These are phyloP conservation scores for Chalciporus piperatus DNA, from an alignment of 768 basidiomycete genomes.

Conservation along the genomic window DNA sequence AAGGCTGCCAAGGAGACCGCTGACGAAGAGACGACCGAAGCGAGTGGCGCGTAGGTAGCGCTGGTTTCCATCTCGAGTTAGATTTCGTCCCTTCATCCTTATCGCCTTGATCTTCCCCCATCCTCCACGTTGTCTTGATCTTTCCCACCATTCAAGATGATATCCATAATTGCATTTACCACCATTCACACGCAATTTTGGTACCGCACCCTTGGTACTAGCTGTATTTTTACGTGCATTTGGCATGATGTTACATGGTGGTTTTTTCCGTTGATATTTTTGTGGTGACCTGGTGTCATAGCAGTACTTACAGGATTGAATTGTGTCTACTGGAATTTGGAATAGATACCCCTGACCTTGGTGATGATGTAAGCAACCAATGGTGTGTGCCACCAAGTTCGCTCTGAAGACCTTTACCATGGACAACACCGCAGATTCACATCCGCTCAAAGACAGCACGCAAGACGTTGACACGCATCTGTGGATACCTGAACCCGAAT, in stretches of 20 bases:
- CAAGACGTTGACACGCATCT: constrained; percentile 20
- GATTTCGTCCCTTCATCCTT: neutral
- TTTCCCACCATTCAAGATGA: neutral
- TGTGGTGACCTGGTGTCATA: neutral
- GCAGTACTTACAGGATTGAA: neutral
- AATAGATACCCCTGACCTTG: neutral
- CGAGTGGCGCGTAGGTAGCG: constrained; percentile 5
- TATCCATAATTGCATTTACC: neutral
- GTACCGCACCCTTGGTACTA: neutral
- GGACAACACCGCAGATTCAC: constrained; percentile 4
- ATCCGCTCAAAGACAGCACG: neutral
- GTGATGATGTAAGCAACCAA: neutral
- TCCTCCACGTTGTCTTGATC: neutral
- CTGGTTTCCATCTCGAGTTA: neutral
- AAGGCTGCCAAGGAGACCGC: constrained; percentile 6
- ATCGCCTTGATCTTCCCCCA: neutral
- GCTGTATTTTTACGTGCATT: neutral
- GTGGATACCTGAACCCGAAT: constrained; percentile 33
- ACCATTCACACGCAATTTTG: neutral
- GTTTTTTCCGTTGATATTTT: neutral
- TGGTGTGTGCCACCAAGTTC: neutral
- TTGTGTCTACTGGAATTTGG: neutral
- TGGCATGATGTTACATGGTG: neutral
- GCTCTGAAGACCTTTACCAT: constrained; percentile 6
- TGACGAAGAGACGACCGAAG: constrained; percentile 1